Percentiles rank a stretch among this genome's conserved stretches.
Evolutionary conservation across 805 yeast genomes (phyloP).

Genomic region (Sugiyamaella americana): DNA sequence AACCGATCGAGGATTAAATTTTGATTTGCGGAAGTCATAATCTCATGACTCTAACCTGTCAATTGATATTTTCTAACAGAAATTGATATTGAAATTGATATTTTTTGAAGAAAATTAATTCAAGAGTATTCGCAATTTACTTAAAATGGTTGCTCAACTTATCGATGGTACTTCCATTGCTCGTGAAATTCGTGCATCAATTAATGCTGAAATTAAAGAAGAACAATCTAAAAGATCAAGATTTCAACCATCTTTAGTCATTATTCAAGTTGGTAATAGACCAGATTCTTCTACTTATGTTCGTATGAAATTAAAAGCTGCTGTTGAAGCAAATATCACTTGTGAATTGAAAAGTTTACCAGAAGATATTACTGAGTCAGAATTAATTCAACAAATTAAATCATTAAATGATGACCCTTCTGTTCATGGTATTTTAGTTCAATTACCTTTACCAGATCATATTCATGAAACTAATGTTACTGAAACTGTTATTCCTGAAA

Average conservation of each 20-base stretch:
- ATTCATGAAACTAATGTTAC: constrained; percentile 75
- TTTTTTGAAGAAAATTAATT: too few species aligned
- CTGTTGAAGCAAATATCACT: constrained; percentile 69
- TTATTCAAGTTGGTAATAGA: constrained; percentile 83
- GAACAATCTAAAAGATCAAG: constrained; percentile 38
- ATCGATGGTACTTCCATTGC: constrained; percentile 63
- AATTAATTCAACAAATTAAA: constrained; percentile 49
- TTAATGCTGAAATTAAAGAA: constrained; percentile 45
- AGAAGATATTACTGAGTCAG: constrained; percentile 55
- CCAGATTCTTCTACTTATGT: constrained; percentile 94
- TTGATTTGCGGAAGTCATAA: too few species aligned
- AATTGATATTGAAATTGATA: too few species aligned
- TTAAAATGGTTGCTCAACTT: constrained; percentile 22
- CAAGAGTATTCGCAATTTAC: too few species aligned
- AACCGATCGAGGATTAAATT: too few species aligned
- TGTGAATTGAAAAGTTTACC: constrained; percentile 62
- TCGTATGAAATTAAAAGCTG: constrained; percentile 84
- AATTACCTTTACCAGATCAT: constrained; percentile 81
- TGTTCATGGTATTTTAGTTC: constrained; percentile 84
- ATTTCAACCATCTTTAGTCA: constrained; percentile 71
- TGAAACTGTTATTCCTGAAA: constrained; percentile 67
- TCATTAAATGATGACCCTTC: constrained; percentile 63
- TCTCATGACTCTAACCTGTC: too few species aligned
- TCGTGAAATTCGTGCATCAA: constrained; percentile 42
- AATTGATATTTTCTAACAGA: too few species aligned